Evolutionary conservation across 2,329 filamentous ascomycete genomes (phyloP).

Genomic region (Pleurostoma richardsiae): DNA sequence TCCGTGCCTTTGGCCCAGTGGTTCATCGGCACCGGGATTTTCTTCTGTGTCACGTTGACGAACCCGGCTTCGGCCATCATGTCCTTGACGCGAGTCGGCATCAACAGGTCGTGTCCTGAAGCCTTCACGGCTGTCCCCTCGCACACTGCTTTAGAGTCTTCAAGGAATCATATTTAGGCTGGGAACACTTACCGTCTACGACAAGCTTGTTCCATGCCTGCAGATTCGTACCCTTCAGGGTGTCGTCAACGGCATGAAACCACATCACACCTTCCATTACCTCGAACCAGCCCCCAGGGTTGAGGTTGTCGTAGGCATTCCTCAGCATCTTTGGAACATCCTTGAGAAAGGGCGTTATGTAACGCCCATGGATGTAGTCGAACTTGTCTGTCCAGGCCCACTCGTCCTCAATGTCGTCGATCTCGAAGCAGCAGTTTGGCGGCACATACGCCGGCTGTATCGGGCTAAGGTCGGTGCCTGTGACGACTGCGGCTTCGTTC

Average conservation of each 20-base stretch:
- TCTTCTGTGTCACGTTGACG: neutral
- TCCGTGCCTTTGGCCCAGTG: slow-evolving; percentile 28
- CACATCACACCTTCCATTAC: slow-evolving; percentile 19
- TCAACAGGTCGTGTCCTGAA: too few relatives aligned
- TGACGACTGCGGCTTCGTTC: neutral
- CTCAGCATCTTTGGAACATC: slow-evolving; percentile 43
- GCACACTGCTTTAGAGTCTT: too few relatives aligned
- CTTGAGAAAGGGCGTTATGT: slow-evolving; percentile 44
- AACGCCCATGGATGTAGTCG: slow-evolving; percentile 49
- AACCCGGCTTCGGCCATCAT: neutral
- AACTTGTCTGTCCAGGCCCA: slow-evolving; percentile 44
- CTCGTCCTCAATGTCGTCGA: slow-evolving; percentile 48
- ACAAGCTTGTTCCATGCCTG: slow-evolving; percentile 17
- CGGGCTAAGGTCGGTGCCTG: slow-evolving; percentile 4
- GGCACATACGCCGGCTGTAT: slow-evolving; percentile 12
- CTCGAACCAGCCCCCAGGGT: slow-evolving; percentile 36
- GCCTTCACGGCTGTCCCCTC: too few relatives aligned
- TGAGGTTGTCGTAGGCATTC: slow-evolving; percentile 34
- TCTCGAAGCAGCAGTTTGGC: slow-evolving; percentile 18
- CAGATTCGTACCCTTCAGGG: slow-evolving; percentile 20
- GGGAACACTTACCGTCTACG: slow-evolving; percentile 10
- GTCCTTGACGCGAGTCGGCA: neutral
- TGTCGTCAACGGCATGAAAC: slow-evolving; percentile 15
- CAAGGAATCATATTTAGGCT: too few relatives aligned
- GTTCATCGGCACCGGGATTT: neutral